A percentile compares a stretch with the other conserved stretches of the same genome.
Conservation (phyloP, 1,139 yeast genomes). For the Arxiozyma heterogenica region DNA sequence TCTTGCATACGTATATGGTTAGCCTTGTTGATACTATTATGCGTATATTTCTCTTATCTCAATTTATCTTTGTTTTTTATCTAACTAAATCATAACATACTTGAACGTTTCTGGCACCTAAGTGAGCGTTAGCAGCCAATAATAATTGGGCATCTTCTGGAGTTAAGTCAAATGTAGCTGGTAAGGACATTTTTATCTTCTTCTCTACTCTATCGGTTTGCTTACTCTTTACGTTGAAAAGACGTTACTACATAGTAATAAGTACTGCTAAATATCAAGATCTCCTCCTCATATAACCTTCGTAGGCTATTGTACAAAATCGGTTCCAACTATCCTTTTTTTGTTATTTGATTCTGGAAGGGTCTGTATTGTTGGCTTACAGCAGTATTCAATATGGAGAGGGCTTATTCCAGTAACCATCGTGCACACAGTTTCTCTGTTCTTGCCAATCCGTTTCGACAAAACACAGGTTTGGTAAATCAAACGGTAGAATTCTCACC, state of each 20-base stretch:
- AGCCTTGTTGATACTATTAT: background rate
- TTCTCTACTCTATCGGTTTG: slow-evolving; percentile 5
- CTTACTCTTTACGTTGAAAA: slow-evolving; percentile 2
- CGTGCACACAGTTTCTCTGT: background rate
- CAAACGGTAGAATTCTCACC: background rate
- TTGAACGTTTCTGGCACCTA: slow-evolving; percentile 99
- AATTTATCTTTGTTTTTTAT: background rate
- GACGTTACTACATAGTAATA: background rate
- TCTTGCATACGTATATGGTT: background rate
- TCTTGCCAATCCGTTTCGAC: background rate
- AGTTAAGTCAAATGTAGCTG: slow-evolving; percentile 84
- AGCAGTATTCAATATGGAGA: background rate
- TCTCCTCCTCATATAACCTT: background rate
- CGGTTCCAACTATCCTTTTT: background rate
- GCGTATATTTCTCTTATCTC: background rate
- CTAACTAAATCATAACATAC: slow-evolving; percentile 41
- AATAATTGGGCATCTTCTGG: slow-evolving; percentile 99
- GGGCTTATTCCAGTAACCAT: background rate
- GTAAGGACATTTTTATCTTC: slow-evolving; percentile 53
- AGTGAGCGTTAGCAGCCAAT: slow-evolving; percentile 99
- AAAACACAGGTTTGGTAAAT: background rate
- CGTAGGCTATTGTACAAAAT: background rate
- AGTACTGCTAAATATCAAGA: background rate
- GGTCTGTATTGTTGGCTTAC: background rate
- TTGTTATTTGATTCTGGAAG: background rate